Percentiles rank a stretch among this genome's conserved stretches.
Conservation (phyloP, 257 asterid genomes). For the Eustoma russellianum region DNA sequence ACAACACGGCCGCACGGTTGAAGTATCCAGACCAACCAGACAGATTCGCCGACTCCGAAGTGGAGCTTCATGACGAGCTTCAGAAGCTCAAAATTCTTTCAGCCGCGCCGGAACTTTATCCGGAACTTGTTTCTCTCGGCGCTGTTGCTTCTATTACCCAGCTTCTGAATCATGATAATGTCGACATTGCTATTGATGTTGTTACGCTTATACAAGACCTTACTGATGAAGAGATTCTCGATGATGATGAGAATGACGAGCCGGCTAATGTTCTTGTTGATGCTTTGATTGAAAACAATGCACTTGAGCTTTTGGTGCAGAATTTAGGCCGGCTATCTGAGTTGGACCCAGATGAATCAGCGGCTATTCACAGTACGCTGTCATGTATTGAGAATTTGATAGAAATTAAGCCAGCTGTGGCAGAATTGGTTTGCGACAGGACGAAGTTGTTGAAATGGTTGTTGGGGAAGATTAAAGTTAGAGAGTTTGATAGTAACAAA, state of each 20-base stretch:
- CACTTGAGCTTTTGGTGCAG: conserved; percentile 77
- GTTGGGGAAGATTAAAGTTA: conserved; percentile 66
- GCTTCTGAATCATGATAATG: conserved; percentile 74
- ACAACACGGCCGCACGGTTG: conserved; percentile 88
- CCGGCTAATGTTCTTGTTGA: conserved; percentile 72
- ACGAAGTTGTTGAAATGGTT: conserved; percentile 92
- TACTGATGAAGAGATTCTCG: conserved; percentile 86
- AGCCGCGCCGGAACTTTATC: conserved; percentile 90
- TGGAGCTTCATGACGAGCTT: conserved; percentile 92
- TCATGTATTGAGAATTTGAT: conserved; percentile 75
- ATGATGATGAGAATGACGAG: conserved; percentile 86
- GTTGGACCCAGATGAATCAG: conserved; percentile 73
- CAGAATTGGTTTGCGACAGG: conserved; percentile 90
- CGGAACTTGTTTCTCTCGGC: conserved; percentile 75
- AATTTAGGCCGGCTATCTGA: conserved; percentile 61
- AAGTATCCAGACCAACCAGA: conserved; percentile 96
- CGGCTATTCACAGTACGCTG: conserved; percentile 68
- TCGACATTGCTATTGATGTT: conserved; percentile 75
- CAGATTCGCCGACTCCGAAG: conserved; percentile 88
- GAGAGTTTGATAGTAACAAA: conserved; percentile 85
- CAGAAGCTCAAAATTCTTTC: conserved; percentile 85
- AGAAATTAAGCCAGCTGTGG: conserved; percentile 73
- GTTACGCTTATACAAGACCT: conserved; percentile 82
- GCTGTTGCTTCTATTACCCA: conserved; percentile 67
- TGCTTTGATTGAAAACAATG: conserved; percentile 75